phyloP scores from a whole-genome alignment of 2,329 filamentous ascomycete species.

The Diatrype stigma region DNA sequence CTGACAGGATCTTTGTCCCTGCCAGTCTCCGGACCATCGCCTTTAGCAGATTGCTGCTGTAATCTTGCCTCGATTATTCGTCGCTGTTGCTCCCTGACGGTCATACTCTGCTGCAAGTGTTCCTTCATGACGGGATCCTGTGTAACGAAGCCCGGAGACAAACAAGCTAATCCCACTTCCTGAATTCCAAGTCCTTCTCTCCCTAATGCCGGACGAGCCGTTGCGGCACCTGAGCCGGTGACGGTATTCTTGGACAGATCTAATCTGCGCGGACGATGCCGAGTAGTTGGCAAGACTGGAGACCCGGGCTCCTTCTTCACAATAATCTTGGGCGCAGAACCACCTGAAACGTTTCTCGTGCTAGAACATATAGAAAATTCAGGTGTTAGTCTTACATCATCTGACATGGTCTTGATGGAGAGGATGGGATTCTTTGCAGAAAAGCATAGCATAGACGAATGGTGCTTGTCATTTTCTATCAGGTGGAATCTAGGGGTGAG shows the following conservation, averaged over 20 bases:
- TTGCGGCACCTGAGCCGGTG: slow-evolving; percentile 47
- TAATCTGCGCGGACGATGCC: slow-evolving; percentile 72
- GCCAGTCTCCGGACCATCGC: slow-evolving; percentile 57
- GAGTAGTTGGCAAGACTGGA: slow-evolving; percentile 69
- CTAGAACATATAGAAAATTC: slow-evolving; percentile 30
- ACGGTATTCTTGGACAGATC: slow-evolving; percentile 66
- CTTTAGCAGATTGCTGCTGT: slow-evolving; percentile 81
- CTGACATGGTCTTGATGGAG: not conserved
- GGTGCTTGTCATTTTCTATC: too few species aligned
- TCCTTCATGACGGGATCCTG: slow-evolving; percentile 96
- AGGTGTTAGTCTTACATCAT: slow-evolving; percentile 11
- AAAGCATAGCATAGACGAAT: slow-evolving; percentile 9
- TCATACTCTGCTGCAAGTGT: slow-evolving; percentile 89
- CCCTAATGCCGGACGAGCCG: slow-evolving; percentile 72
- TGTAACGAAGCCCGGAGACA: slow-evolving; percentile 93
- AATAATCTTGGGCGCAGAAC: slow-evolving; percentile 66
- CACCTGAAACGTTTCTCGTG: slow-evolving; percentile 49
- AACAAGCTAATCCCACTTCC: slow-evolving; percentile 87
- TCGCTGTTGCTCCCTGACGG: slow-evolving; percentile 87
- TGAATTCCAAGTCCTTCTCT: slow-evolving; percentile 80
- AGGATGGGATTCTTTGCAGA: slow-evolving; percentile 4
- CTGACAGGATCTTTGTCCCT: slow-evolving; percentile 47
- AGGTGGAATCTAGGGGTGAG: too few species aligned
- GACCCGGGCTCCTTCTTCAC: slow-evolving; percentile 97
- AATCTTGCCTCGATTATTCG: slow-evolving; percentile 90